These are phyloP conservation scores for Cordyceps cateniannulata DNA, from an alignment of 2,329 filamentous ascomycete genomes.

Conservation along the genomic window DNA sequence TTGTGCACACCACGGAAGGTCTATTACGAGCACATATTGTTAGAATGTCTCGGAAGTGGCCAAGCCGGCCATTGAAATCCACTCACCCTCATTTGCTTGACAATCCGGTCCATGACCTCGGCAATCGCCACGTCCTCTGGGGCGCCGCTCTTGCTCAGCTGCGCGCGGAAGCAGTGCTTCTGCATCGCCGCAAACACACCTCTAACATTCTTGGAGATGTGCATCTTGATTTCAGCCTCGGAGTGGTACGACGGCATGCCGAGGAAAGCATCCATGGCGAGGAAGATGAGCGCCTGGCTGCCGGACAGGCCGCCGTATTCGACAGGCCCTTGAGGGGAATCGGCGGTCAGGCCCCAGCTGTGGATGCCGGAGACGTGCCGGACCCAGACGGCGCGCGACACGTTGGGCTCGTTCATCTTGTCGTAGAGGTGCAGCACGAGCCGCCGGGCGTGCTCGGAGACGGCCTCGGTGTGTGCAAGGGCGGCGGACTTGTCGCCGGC, in stretches of 20 bases:
- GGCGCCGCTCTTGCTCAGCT: background rate
- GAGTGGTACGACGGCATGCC: background rate
- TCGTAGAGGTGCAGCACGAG: background rate
- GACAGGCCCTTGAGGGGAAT: background rate
- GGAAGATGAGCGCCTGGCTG: conserved; percentile 6
- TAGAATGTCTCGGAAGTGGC: background rate
- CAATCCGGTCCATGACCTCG: conserved; percentile 4
- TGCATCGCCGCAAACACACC: background rate
- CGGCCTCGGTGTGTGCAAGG: background rate
- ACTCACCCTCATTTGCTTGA: conserved; percentile 6
- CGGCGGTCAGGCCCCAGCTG: conserved; percentile 4
- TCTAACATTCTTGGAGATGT: conserved; percentile 4
- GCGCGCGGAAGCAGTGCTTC: background rate
- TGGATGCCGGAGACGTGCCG: conserved; percentile 6
- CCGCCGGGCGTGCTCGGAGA: background rate
- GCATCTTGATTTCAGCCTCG: background rate
- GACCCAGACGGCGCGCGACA: conserved; percentile 4
- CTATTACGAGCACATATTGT: background rate
- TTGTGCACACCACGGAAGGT: conserved; percentile 7
- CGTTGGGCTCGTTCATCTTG: conserved; percentile 2
- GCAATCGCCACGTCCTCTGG: background rate
- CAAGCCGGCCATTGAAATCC: too few relatives aligned
- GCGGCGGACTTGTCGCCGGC: background rate
- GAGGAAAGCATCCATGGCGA: background rate
- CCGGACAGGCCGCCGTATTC: conserved; percentile 4